Base-by-base conservation (phyloP, 805 yeast species). In the Suhomyces pyralidae region DNA sequence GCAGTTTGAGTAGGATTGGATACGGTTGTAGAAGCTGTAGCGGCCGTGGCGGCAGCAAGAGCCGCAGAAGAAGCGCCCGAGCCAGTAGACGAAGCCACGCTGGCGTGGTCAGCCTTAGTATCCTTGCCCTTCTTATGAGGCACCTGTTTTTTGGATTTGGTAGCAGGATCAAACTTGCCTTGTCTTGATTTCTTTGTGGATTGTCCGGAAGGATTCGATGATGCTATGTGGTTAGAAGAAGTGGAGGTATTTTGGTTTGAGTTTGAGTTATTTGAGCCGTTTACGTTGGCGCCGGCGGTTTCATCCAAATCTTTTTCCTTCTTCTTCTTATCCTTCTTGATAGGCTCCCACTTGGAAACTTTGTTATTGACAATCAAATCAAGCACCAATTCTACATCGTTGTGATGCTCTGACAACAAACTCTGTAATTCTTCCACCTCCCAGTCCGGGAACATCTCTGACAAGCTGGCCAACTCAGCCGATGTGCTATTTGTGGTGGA, bases 381-480 rank as follows among this genome's bases (percentile, higher is more conserved):
- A 58, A 90, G 86, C 58, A 94, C 89, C 44, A 81, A 79, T 65
- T 87, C 96, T 59, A 91, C 77, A 66, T 88, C 91, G 57, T 84
- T 78, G 78, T 60, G 68, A 63, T 86, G 81, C 71, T 94, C 98
- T 53, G 78, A 77, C 61, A 92, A 83, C 54, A 90, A 83, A 50
- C 86, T 82, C 45, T 78, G 73, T 66, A 94, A 82, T 67, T 94
- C 99, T 26, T 88, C 96, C 51, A 80, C 77, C 46, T 88, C 81
- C 99, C 99, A 94, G 66, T 89, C 97, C 44, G 97, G 96, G 75
- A 94, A 92, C 77, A 94, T 79, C 71, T 93, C 98, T 48, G 79
- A 70, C 61, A 93, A 81, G 36, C 88, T 82, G 82, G 75, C 66
- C 80, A 74, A 62, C 54, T 72, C 72, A 43, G 51, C 58, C 22